Evolutionary conservation across 768 basidiomycete species (phyloP).

Genomic region (Mycena floridula): DNA sequence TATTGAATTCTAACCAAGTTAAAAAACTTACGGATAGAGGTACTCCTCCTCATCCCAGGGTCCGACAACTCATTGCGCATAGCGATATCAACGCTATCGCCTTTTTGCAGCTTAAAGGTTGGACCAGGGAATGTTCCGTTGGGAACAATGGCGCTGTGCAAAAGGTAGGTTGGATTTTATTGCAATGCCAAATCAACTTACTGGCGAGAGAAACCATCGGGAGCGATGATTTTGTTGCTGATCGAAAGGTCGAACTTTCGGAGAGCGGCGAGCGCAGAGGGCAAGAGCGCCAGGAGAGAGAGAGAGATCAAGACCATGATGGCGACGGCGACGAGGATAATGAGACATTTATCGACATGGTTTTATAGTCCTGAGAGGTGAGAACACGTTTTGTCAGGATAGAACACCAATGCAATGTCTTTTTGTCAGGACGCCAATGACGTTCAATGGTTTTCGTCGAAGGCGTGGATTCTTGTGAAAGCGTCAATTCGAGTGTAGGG

Average conservation of each 20-base stretch:
- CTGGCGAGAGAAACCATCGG: conserved; percentile 1
- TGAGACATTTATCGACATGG: too few relatives aligned
- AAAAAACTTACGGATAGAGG: conserved; percentile 14
- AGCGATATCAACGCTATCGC: conserved; percentile 18
- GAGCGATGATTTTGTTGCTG: not conserved
- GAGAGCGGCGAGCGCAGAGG: not conserved
- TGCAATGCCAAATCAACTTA: too few relatives aligned
- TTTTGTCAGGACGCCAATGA: too few relatives aligned
- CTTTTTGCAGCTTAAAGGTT: conserved; percentile 13
- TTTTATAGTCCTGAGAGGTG: too few relatives aligned
- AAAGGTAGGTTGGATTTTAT: too few relatives aligned
- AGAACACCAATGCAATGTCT: too few relatives aligned
- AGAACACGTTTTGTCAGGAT: too few relatives aligned
- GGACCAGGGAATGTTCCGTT: conserved; percentile 18
- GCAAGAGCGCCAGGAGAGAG: too few relatives aligned
- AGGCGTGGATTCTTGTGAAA: too few relatives aligned
- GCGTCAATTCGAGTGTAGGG: not conserved
- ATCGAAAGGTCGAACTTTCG: not conserved
- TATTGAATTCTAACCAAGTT: not conserved
- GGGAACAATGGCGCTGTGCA: conserved; percentile 12
- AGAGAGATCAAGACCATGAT: too few relatives aligned
- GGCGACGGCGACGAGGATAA: too few relatives aligned
- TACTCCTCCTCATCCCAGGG: conserved; percentile 19
- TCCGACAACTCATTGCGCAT: conserved; percentile 13
- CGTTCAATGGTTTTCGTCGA: too few relatives aligned